These are phyloP conservation scores for Trichoderma lentiforme DNA, from an alignment of 2,329 filamentous ascomycete species.

Conservation along the genomic window DNA sequence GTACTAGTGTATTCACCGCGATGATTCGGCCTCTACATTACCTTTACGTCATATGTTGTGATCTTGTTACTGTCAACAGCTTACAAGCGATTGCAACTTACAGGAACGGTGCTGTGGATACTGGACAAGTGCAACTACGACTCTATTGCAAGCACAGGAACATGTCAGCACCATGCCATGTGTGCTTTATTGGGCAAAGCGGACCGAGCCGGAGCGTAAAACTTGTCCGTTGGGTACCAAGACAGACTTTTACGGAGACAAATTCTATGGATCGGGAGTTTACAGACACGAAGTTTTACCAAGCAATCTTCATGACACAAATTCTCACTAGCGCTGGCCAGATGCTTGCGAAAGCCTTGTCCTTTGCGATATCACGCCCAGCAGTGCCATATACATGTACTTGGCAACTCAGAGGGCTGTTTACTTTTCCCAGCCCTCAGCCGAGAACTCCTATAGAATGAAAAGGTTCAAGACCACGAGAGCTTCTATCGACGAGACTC, in stretches of 20 bases:
- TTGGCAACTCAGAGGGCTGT: neutral
- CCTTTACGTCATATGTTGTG: neutral
- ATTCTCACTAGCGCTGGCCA: neutral
- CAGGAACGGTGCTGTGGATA: neutral
- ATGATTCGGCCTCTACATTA: neutral
- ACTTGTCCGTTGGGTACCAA: neutral
- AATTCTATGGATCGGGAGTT: neutral
- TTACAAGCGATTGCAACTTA: neutral
- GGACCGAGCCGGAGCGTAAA: neutral
- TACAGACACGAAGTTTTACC: neutral
- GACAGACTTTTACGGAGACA: neutral
- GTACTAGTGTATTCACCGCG: neutral
- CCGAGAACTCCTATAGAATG: neutral
- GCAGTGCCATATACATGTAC: neutral
- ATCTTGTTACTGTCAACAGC: neutral
- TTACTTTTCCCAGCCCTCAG: neutral
- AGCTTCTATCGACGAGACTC: constrained; percentile 24
- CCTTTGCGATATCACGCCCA: neutral
- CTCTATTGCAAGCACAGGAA: neutral
- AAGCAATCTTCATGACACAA: neutral
- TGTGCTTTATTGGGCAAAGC: neutral
- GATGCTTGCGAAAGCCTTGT: neutral
- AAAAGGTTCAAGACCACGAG: neutral
- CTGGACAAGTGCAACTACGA: neutral
- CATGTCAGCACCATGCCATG: neutral